phyloP scores from a whole-genome alignment of 305 asterid species.

The Coffea humblotiana region DNA sequence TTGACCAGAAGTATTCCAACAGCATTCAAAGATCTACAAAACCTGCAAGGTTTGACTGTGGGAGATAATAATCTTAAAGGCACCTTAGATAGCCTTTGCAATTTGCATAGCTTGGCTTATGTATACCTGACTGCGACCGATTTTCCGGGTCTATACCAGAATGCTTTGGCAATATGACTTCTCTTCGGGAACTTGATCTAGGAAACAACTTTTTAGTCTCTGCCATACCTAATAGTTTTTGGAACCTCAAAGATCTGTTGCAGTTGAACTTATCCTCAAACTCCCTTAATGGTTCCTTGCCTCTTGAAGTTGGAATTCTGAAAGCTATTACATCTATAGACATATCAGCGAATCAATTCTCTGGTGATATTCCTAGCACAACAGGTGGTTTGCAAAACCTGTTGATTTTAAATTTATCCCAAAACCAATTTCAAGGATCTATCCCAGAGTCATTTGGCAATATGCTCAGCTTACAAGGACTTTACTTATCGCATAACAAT shows the following conservation, averaged over 20 bases:
- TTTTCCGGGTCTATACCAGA: background rate
- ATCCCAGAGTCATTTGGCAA: background rate
- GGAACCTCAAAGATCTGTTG: slow-evolving; percentile 2
- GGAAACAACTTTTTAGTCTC: background rate
- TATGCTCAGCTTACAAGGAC: background rate
- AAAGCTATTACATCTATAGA: background rate
- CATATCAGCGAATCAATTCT: background rate
- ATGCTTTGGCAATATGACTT: slow-evolving; percentile 13
- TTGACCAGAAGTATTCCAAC: background rate
- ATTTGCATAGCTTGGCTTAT: background rate
- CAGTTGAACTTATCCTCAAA: background rate
- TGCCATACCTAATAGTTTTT: background rate
- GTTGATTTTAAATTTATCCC: background rate
- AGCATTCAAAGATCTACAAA: background rate
- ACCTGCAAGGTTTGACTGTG: background rate
- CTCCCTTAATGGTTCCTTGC: background rate
- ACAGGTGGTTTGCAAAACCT: background rate
- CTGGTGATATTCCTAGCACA: background rate
- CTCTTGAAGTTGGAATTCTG: no score
- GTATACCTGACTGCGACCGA: background rate
- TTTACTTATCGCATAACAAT: background rate
- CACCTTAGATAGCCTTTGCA: background rate
- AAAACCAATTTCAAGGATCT: slow-evolving; percentile 9
- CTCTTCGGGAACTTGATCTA: background rate
- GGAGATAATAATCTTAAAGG: background rate